These are phyloP conservation scores for Uromyces viciae-fabae DNA, from an alignment of 1,284 basidiomycete genomes.

Conservation along the genomic window DNA sequence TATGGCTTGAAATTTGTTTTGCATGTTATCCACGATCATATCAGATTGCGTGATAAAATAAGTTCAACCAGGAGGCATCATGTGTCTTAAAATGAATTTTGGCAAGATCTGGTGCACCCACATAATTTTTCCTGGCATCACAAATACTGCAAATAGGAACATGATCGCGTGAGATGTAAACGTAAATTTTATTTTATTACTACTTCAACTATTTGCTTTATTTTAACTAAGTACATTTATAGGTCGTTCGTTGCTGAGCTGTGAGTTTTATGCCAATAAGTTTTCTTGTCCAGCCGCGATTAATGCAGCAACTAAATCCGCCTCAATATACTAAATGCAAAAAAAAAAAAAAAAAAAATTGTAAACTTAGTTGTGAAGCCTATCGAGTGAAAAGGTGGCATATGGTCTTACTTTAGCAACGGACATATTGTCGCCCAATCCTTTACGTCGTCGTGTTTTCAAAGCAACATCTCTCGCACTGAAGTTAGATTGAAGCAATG, in stretches of 20 bases:
- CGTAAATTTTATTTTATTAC: too few species aligned
- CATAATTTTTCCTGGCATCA: too few species aligned
- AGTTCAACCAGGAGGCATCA: too few species aligned
- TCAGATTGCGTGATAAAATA: too few species aligned
- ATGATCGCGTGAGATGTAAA: too few species aligned
- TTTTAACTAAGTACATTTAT: not conserved
- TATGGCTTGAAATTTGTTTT: too few species aligned
- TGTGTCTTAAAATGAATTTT: too few species aligned
- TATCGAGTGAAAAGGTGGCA: not conserved
- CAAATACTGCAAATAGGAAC: too few species aligned
- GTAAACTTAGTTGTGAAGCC: not conserved
- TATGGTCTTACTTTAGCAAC: constrained; percentile 37
- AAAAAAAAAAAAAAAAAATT: not conserved
- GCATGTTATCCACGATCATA: too few species aligned
- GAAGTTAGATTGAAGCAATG: constrained; percentile 59
- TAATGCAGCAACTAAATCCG: constrained; percentile 37
- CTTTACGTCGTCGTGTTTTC: constrained; percentile 93
- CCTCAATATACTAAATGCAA: constrained; percentile 41
- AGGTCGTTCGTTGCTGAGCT: too few species aligned
- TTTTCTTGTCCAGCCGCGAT: constrained; percentile 43
- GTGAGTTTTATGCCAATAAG: constrained; percentile 23
- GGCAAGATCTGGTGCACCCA: too few species aligned
- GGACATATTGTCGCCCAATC: constrained; percentile 63
- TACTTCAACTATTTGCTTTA: too few species aligned
- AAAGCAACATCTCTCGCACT: constrained; percentile 78